Percentiles rank a stretch among this genome's conserved stretches.
Conservation (phyloP, 148 eudicot genomes). For the Nyssa sinensis region DNA sequence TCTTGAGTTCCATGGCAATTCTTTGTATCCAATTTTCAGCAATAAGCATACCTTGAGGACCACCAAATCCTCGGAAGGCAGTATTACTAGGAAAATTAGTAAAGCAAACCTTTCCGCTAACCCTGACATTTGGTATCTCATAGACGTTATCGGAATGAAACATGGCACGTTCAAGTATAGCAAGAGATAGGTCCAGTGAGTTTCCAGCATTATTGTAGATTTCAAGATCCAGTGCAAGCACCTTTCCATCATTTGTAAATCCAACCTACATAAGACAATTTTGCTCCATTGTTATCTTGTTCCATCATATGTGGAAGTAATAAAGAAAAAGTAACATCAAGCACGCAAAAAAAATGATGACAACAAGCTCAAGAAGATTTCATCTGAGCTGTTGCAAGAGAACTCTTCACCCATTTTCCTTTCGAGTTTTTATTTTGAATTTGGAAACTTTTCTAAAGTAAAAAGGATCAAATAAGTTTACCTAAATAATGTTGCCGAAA, state of each 20-base stretch:
- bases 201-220: constrained; percentile 91
- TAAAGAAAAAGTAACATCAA: neutral
- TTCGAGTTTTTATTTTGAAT: neutral
- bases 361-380: too few relatives aligned
- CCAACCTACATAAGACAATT: constrained; percentile 62
- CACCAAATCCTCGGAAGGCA: constrained; percentile 98
- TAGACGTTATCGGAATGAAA: constrained; percentile 93
- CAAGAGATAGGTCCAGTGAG: constrained; percentile 86
- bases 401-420: neutral
- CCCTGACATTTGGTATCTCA: constrained; percentile 77
- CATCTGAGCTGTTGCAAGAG: neutral
- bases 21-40: constrained; percentile 97
- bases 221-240: constrained; percentile 90
- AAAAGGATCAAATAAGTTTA: neutral
- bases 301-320: neutral
- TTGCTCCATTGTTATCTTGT: neutral
- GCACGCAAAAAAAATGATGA: neutral
- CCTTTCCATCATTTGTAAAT: constrained; percentile 77
- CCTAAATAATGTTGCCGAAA: too few relatives aligned
- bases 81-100: constrained; percentile 94
- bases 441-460: neutral
- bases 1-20: constrained; percentile 82
- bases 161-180: constrained; percentile 95
- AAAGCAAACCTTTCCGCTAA: constrained; percentile 87
- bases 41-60: constrained; percentile 98